Percentiles rank a stretch among this genome's conserved stretches.
Conservation (phyloP, 176 grass and related monocot genomes). For the Pontederia crassipes region DNA sequence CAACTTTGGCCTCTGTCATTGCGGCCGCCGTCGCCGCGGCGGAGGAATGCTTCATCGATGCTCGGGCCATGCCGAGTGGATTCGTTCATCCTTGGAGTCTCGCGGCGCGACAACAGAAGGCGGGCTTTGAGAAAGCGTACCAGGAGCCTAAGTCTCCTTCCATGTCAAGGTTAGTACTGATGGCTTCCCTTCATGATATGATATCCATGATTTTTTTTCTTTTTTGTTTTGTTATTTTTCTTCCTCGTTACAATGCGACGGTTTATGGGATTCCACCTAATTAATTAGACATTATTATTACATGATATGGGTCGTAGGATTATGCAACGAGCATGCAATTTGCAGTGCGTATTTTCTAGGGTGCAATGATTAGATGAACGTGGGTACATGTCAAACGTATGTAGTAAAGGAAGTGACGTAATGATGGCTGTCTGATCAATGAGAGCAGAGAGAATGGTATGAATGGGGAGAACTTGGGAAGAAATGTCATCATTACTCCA, state of each 20-base stretch:
- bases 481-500: neutral
- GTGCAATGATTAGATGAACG: neutral
- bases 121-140: conserved; percentile 51
- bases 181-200: neutral
- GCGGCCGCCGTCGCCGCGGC: no score
- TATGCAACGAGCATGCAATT: no score
- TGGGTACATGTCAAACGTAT: neutral
- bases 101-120: conserved; percentile 86
- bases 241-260: no score
- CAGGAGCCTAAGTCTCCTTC: neutral
- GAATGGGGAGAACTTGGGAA: neutral
- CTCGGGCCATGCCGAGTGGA: neutral
- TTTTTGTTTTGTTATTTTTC: no score
- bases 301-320: no score
- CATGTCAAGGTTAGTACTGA: conserved; percentile 6
- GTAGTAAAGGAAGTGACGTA: neutral
- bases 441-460: neutral
- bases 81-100: conserved; percentile 92
- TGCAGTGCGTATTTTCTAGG: no score
- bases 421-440: conserved; percentile 2
- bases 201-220: no score
- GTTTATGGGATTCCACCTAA: no score
- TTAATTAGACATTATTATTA: no score
- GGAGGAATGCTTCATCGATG: no score
- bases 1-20: no score